These are phyloP conservation scores for Aspergillus ochraceus DNA, from an alignment of 2,329 filamentous ascomycete genomes.

Conservation along the genomic window DNA sequence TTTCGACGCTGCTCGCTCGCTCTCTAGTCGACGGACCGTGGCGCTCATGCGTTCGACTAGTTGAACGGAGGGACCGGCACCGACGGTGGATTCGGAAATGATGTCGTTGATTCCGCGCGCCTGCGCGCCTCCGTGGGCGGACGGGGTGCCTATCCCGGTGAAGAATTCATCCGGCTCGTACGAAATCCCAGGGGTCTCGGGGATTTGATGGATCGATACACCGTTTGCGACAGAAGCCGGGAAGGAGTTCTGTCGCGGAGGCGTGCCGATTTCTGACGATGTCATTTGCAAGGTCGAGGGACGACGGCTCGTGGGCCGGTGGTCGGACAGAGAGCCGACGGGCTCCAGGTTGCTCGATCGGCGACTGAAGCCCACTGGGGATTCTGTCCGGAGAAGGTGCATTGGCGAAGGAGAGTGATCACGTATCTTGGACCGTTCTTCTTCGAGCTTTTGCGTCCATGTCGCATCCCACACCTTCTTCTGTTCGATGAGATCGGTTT, in stretches of 20 bases:
- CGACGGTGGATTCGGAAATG: conserved; percentile 84
- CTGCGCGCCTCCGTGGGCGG: conserved; percentile 38
- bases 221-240: conserved; percentile 28
- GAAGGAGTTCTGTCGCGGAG: conserved; percentile 50
- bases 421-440: conserved; percentile 63
- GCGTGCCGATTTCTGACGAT: conserved; percentile 39
- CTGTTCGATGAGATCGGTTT: conserved; percentile 58
- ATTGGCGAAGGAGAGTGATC: conserved; percentile 43
- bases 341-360: conserved; percentile 40
- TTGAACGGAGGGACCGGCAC: conserved; percentile 88
- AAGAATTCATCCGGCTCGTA: conserved; percentile 52
- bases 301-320: conserved; percentile 42
- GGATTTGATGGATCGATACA: conserved; percentile 20
- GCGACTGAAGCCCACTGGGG: conserved; percentile 43
- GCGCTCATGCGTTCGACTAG: conserved; percentile 95
- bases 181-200: conserved; percentile 39
- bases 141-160: conserved; percentile 35
- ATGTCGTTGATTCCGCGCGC: conserved; percentile 74
- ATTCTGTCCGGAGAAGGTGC: conserved; percentile 41
- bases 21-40: conserved; percentile 85
- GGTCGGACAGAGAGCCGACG: conserved; percentile 38
- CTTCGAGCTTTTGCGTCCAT: conserved; percentile 60
- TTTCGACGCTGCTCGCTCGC: conserved; percentile 82
- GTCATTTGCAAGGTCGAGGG: conserved; percentile 39
- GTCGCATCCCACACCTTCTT: conserved; percentile 60